phyloP scores from a whole-genome alignment of 2,329 filamentous ascomycete species.

The Plenodomus tracheiphilus region DNA sequence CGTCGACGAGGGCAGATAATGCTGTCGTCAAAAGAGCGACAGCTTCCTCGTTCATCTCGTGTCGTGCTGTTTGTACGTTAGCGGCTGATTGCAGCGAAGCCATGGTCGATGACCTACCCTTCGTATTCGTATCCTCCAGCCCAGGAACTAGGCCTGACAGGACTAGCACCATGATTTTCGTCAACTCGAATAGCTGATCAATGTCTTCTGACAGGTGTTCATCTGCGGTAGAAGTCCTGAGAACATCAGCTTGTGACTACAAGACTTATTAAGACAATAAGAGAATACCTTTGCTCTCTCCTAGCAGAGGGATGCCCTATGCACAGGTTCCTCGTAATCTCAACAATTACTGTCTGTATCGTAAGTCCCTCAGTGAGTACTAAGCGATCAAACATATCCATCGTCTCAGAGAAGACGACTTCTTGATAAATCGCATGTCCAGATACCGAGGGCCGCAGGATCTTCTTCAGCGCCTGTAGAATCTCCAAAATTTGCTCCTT shows the following conservation, averaged over 20 bases:
- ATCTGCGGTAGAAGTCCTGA: constrained; percentile 53
- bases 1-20: constrained; percentile 87
- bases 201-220: constrained; percentile 92
- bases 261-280: neutral
- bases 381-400: constrained; percentile 91
- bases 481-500: constrained; percentile 86
- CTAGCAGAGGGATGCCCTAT: constrained; percentile 89
- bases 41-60: constrained; percentile 85
- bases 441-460: constrained; percentile 88
- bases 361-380: constrained; percentile 88
- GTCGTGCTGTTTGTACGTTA: constrained; percentile 60
- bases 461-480: constrained; percentile 88
- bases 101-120: constrained; percentile 24
- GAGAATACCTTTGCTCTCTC: constrained; percentile 60
- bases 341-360: constrained; percentile 89
- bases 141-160: constrained; percentile 86
- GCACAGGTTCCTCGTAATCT: constrained; percentile 88
- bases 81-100: neutral
- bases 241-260: constrained; percentile 5
- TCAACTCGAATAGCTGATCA: constrained; percentile 95
- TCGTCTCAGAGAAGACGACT: constrained; percentile 93
- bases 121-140: constrained; percentile 60
- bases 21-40: constrained; percentile 77
- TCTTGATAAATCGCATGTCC: constrained; percentile 96
- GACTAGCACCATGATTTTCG: constrained; percentile 92